Evolutionary conservation across 106 monocot genomes (phyloP).

Genomic region (Dendrobium officinale): DNA sequence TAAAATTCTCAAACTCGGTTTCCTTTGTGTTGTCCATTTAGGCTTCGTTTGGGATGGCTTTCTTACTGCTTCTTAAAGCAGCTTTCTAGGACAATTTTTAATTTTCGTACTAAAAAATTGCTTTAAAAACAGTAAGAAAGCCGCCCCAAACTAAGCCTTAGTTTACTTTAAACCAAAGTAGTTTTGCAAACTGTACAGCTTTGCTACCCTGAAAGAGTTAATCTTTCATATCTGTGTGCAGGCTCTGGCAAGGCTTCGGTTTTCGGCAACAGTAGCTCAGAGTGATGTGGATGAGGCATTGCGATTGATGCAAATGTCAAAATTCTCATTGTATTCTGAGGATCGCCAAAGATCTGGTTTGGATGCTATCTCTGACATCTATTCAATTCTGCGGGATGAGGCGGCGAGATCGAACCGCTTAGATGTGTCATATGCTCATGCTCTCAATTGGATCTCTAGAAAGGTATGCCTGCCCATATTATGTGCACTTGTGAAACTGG

Average conservation of each 20-base stretch:
- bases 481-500: not conserved
- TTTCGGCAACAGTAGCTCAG: conserved; percentile 84
- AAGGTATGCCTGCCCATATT: conserved; percentile 44
- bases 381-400: conserved; percentile 92
- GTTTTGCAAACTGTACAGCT: not conserved
- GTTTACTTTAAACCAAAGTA: not conserved
- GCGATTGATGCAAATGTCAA: conserved; percentile 97
- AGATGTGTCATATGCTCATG: conserved; percentile 88
- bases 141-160: too few species aligned
- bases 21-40: not conserved
- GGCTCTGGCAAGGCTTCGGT: conserved; percentile 94
- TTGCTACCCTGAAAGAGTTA: not conserved
- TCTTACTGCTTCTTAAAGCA: too few species aligned
- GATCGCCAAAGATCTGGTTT: conserved; percentile 93
- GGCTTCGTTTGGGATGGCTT: too few species aligned
- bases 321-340: conserved; percentile 89
- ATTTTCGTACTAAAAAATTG: too few species aligned
- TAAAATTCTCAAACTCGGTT: not conserved
- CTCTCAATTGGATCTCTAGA: conserved; percentile 97
- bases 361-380: conserved; percentile 98
- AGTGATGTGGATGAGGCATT: conserved; percentile 98
- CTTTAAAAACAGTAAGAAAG: too few species aligned
- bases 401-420: conserved; percentile 70
- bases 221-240: conserved; percentile 16
- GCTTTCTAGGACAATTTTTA: too few species aligned